Evolutionary conservation across 371 early-diverging fungal genomes (phyloP).

Genomic region (Fennellomyces sp.): DNA sequence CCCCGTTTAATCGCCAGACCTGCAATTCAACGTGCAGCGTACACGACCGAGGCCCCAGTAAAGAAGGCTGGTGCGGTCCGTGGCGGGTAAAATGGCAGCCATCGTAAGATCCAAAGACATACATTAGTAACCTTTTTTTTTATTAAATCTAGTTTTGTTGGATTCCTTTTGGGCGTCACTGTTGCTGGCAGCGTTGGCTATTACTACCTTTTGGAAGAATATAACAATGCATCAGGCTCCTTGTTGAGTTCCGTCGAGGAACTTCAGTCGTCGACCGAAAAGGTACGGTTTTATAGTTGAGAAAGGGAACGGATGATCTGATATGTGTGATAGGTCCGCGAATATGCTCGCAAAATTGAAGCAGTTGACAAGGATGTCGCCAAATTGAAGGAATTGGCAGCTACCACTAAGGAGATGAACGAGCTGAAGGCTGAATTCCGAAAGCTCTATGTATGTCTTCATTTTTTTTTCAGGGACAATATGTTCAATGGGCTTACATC

Average conservation of each 20-base stretch:
- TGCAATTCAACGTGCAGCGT: constrained; percentile 5
- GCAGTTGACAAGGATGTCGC: constrained; percentile 67
- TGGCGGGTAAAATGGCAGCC: constrained; percentile 42
- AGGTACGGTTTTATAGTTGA: constrained; percentile 38
- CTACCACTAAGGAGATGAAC: constrained; percentile 68
- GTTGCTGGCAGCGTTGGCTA: constrained; percentile 79
- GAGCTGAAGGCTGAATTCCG: constrained; percentile 66
- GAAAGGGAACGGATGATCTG: neutral
- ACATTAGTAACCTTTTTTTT: neutral
- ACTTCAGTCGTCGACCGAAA: constrained; percentile 75
- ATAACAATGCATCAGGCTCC: constrained; percentile 71
- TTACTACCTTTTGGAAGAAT: constrained; percentile 81
- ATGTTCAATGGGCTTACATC: neutral
- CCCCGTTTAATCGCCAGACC: constrained; percentile 13
- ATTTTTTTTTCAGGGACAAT: neutral
- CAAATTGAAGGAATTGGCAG: constrained; percentile 58
- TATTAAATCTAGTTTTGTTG: constrained; percentile 57
- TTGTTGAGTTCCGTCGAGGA: constrained; percentile 76
- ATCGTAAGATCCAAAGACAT: neutral
- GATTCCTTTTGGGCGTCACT: constrained; percentile 79
- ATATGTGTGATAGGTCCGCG: constrained; percentile 52
- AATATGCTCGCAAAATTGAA: constrained; percentile 80
- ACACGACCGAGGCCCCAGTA: constrained; percentile 18
- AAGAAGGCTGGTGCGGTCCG: constrained; percentile 30
- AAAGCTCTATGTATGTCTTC: constrained; percentile 61